phyloP scores from a whole-genome alignment of 176 grass and related monocot species.

The Aechmea fasciata region DNA sequence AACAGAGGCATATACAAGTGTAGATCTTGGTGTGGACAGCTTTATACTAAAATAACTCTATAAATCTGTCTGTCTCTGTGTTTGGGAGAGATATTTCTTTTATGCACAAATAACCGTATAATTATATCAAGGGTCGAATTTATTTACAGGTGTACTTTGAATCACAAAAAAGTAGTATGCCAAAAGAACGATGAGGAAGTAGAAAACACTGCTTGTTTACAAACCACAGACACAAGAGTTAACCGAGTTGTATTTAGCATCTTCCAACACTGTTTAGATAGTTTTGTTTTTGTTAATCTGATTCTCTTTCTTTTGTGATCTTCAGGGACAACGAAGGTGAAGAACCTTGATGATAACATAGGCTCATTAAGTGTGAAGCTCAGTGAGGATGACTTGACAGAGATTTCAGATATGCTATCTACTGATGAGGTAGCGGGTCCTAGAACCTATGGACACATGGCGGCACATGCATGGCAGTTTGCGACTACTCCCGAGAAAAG shows the following conservation, averaged over 20 bases:
- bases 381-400: not conserved
- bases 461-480: slow-evolving; percentile 50
- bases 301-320: not conserved
- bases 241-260: not conserved
- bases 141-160: too few species aligned
- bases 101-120: too few species aligned
- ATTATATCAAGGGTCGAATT: too few species aligned
- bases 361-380: slow-evolving; percentile 2
- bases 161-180: too few species aligned
- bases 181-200: too few species aligned
- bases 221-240: too few species aligned
- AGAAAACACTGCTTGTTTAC: too few species aligned
- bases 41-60: too few species aligned
- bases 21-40: too few species aligned
- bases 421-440: slow-evolving; percentile 42
- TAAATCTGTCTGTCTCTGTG: too few species aligned
- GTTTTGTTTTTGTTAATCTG: not conserved
- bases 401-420: slow-evolving; percentile 33
- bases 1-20: too few species aligned
- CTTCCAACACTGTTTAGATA: not conserved
- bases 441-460: slow-evolving; percentile 38
- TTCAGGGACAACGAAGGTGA: slow-evolving; percentile 10
- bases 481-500: slow-evolving; percentile 36
- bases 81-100: too few species aligned
- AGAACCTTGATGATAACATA: slow-evolving; percentile 12